Base-by-base conservation (phyloP, 2,329 filamentous ascomycete genomes). In the Fusarium tanahbumbuense region DNA sequence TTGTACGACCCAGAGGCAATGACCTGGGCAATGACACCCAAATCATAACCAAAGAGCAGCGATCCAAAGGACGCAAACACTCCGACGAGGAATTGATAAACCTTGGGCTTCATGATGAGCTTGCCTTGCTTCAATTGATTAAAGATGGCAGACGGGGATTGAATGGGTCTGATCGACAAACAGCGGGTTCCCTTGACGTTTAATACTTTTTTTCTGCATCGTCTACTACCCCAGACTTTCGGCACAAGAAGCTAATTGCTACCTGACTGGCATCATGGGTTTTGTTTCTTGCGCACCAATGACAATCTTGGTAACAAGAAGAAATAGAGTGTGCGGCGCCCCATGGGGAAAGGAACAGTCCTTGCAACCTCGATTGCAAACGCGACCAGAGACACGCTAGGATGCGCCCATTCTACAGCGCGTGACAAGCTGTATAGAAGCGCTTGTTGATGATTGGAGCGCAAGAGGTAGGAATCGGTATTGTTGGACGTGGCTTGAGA, bases 81-180 rank as follows among this genome's bases (percentile, higher is more conserved):
- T 74, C 83, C 81, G 37, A 86, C 83, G 53, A 87, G 82, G 72
- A 86, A 86, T 78, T 87, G 74, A n/a, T 81, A 84, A 75, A 77
- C 78, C 70, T 82, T 82, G 45, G 81, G 82, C 47, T 63, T 63
- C 60, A 63, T 63, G 32, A 18, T 62, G 47, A n/a, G 34, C 10
- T 37, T 37, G 34, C 34, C 10, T 37, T 37, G 2, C 40, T 53
- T 23, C 37, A 42, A 53, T 60, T 22, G 34, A 52, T 28, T n/a
- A 22, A 18, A 27, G 10, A 20, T 53, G 25, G 37, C 34, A 61
- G 56, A 22, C 22, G 20, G 44, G 16, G 34, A 16, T 45, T 45
- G 30, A 13, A 16, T 6, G 15, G 34, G 53, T 44, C 4, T 54
- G 60, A 62, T 62, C 60, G 57, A 28, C 60, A 53, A 45, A n/a